Evolutionary conservation across 257 asterid species (phyloP), one percentile per base, ranked within the genome.

Genomic region (Echium plantagineum): DNA sequence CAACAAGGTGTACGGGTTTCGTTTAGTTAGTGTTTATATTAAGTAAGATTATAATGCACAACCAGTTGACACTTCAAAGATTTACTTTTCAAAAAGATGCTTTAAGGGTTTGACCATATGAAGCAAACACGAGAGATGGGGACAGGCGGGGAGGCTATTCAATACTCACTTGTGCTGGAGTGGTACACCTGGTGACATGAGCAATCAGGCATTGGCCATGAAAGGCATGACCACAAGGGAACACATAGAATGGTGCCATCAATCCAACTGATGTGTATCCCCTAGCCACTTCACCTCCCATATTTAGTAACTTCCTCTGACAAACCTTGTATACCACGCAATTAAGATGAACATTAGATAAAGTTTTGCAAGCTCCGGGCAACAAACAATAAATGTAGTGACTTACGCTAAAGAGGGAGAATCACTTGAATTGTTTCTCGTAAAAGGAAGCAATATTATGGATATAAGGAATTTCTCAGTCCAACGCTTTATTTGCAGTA

Each of bases 211-310:
- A 93, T 66, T 83, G 84, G 8, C 94, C 82, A 56, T 93, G 99
- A 75, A 93, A 93, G 68, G 97, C 77, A 78, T 93, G 99, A 51
- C 86, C 95, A 75, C 99, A 93, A 15, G 99, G 99, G 69, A 93
- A 93, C 71, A 86, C 97, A 65, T 89, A 93, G 79, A 93, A 89
- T 70, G 99, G 97, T 63, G 94, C 86, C 94, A 89, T 86, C 8
- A 93, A 74, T 72, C 95, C 99, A 70, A 83, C 85, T 38, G 94
- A 75, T 19, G 87, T 74, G 75, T 89, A 89, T 35, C 75, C 80
- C 71, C 83, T 77, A 62, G 86, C 77, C 87, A 74, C 80, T 69
- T 84, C 90, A 66, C 73, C 87, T 31, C 79, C 89, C 63, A 76
- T 72, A 66, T 74, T 84, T 74, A 93, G 73, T 74, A 86, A 88